Evolutionary conservation across 306 rosid genomes (phyloP).

Genomic region (Vigna radiata): DNA sequence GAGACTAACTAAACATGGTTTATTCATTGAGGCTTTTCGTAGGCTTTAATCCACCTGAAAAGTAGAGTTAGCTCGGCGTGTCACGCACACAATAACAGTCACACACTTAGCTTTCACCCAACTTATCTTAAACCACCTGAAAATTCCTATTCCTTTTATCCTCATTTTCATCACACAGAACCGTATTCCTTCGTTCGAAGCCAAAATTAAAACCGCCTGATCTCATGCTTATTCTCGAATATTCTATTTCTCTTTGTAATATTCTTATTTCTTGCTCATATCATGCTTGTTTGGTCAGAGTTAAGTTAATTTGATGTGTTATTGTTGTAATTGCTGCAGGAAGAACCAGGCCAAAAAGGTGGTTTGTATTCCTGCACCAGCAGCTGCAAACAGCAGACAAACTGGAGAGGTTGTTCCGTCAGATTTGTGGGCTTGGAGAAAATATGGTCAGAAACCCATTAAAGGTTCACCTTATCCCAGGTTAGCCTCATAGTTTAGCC

Average conservation of each 20-base stretch:
- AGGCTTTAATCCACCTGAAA: constrained; percentile 49
- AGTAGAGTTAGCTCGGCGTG: constrained; percentile 49
- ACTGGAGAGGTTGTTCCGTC: constrained; percentile 97
- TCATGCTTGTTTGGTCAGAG: background rate
- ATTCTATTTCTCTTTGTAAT: constrained; percentile 25
- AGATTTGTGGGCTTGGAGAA: constrained; percentile 99
- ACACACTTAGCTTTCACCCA: constrained; percentile 59
- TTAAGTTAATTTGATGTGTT: background rate
- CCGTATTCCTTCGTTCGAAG: background rate
- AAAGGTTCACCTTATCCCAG: constrained; percentile 99
- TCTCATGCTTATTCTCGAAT: background rate
- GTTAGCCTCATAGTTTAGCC: constrained; percentile 47
- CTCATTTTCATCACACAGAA: constrained; percentile 18
- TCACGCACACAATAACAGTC: constrained; percentile 43
- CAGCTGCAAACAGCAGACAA: constrained; percentile 83
- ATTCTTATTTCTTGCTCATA: background rate
- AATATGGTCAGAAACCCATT: constrained; percentile 98
- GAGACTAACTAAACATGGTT: constrained; percentile 35
- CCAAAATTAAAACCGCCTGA: background rate
- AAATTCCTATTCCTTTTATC: constrained; percentile 36
- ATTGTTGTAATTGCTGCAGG: constrained; percentile 47
- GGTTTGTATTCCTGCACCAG: constrained; percentile 94
- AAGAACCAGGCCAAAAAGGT: constrained; percentile 91
- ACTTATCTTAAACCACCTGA: constrained; percentile 49
- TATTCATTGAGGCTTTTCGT: constrained; percentile 40